phyloP scores from a whole-genome alignment of 768 basidiomycete species.

The Fistulinella prunicolor region DNA sequence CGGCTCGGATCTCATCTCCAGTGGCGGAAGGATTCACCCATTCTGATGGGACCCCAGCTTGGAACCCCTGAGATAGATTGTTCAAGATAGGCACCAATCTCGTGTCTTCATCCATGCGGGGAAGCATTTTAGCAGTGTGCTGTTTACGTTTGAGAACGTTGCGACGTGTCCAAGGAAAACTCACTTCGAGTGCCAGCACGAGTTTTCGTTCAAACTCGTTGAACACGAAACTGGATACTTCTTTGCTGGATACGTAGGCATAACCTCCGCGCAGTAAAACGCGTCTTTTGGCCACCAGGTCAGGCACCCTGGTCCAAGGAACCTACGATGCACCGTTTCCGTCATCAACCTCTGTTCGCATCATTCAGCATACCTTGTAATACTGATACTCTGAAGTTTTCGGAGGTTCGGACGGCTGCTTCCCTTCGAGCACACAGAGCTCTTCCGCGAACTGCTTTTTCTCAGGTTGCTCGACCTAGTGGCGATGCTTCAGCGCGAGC shows the following conservation, averaged over 20 bases:
- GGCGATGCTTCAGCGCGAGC: constrained; percentile 1
- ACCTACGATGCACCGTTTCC: constrained; percentile 50
- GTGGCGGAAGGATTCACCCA: constrained; percentile 58
- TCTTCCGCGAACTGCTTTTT: constrained; percentile 45
- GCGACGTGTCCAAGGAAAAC: constrained; percentile 10
- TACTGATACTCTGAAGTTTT: constrained; percentile 32
- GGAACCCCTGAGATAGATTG: constrained; percentile 91
- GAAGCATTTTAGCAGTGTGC: constrained; percentile 75
- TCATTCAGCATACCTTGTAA: constrained; percentile 60
- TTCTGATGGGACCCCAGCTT: constrained; percentile 85
- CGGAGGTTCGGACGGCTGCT: background rate
- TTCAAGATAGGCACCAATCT: constrained; percentile 85
- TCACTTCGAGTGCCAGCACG: constrained; percentile 73
- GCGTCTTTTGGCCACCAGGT: constrained; percentile 78
- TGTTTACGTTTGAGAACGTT: constrained; percentile 32
- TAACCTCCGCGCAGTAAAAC: constrained; percentile 77
- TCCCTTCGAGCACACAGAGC: constrained; percentile 39
- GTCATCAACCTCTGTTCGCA: background rate
- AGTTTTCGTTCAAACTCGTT: constrained; percentile 80
- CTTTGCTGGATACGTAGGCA: constrained; percentile 81
- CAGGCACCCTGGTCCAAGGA: constrained; percentile 94
- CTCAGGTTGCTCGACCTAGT: constrained; percentile 60
- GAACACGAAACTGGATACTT: constrained; percentile 82
- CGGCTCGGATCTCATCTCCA: constrained; percentile 77
- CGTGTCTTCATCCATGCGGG: constrained; percentile 91